Percentiles rank a stretch among this genome's conserved stretches.
phyloP scores from a whole-genome alignment of 805 yeast genomes.

The Blastobotrys americana region DNA sequence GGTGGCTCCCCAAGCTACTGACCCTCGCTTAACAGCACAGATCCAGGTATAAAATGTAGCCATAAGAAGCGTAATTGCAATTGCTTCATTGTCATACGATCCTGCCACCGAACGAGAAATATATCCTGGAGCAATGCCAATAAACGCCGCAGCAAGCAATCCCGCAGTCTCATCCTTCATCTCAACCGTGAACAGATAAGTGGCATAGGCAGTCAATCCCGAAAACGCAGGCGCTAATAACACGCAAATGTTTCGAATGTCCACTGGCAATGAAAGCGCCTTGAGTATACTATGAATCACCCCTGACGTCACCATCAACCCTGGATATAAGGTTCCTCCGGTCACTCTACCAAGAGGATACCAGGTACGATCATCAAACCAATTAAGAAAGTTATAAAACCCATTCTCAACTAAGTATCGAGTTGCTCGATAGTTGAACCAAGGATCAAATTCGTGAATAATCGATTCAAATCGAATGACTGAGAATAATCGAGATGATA shows the following conservation, averaged over 20 bases:
- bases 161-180: constrained; percentile 89
- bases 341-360: constrained; percentile 98
- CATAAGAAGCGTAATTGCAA: constrained; percentile 93
- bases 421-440: constrained; percentile 87
- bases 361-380: constrained; percentile 99
- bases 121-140: constrained; percentile 98
- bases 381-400: constrained; percentile 85
- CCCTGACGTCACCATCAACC: constrained; percentile 96
- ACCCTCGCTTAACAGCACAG: constrained; percentile 85
- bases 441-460: constrained; percentile 79
- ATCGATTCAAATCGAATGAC: constrained; percentile 93
- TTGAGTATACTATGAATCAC: constrained; percentile 70
- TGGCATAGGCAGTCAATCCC: constrained; percentile 83
- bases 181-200: constrained; percentile 81
- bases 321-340: constrained; percentile 97
- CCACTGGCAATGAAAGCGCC: constrained; percentile 66
- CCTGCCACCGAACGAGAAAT: constrained; percentile 98
- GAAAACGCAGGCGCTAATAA: constrained; percentile 94
- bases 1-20: constrained; percentile 72
- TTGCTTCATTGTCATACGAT: constrained; percentile 97
- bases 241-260: constrained; percentile 93
- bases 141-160: constrained; percentile 82
- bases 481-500: constrained; percentile 88
- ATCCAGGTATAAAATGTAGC: constrained; percentile 95
- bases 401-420: constrained; percentile 77